Evolutionary conservation across 805 yeast genomes (phyloP).

Genomic region (Nakazawaea anatomiae): DNA sequence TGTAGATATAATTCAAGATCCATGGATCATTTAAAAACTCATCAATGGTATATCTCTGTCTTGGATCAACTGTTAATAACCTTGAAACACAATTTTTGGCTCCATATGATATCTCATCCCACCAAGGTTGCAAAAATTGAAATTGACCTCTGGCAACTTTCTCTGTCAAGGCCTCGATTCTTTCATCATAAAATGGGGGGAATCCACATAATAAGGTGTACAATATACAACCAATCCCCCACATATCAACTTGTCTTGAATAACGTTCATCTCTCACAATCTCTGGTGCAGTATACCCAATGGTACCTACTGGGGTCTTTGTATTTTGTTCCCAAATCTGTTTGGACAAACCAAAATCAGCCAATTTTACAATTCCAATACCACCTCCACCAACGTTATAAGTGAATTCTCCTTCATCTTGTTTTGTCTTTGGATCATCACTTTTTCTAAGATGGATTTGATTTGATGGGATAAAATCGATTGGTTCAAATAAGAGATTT

Average conservation of each 20-base stretch:
- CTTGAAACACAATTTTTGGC: conserved; percentile 68
- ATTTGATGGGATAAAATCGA: conserved; percentile 33
- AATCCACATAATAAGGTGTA: conserved; percentile 94
- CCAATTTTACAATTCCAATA: conserved; percentile 82
- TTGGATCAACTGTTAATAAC: conserved; percentile 67
- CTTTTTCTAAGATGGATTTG: conserved; percentile 41
- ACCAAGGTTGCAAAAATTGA: conserved; percentile 77
- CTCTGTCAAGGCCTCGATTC: conserved; percentile 65
- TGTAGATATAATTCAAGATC: conserved; percentile 35
- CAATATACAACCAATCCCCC: conserved; percentile 97
- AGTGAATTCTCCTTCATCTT: conserved; percentile 81
- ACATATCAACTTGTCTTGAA: conserved; percentile 94
- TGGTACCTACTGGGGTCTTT: conserved; percentile 98
- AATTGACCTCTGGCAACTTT: conserved; percentile 78
- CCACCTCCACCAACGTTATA: conserved; percentile 90
- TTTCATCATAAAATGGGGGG: conserved; percentile 93
- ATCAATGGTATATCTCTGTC: conserved; percentile 61
- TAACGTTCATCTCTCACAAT: conserved; percentile 91
- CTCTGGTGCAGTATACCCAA: conserved; percentile 98
- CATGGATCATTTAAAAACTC: conserved; percentile 74
- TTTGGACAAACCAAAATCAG: conserved; percentile 94
- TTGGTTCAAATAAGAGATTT: conserved; percentile 59
- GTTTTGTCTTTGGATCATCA: conserved; percentile 64
- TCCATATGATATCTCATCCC: conserved; percentile 71
- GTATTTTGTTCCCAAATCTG: conserved; percentile 84